Conservation (phyloP, 2,329 filamentous ascomycete species). For the Harringtonia aguacate region DNA sequence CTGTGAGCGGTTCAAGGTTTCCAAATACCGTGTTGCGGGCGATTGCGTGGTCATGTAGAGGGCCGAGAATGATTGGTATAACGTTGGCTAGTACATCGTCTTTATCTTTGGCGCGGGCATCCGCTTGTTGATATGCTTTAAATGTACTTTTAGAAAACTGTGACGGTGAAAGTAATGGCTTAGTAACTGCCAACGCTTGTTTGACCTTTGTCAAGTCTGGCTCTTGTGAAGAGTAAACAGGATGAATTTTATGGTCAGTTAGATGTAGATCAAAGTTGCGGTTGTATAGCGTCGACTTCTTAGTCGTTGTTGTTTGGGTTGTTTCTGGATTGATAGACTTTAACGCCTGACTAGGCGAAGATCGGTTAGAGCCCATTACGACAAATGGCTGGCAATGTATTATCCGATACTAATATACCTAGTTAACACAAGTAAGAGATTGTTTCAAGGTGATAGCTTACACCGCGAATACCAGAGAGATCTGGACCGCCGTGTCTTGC, state of each 20-base stretch:
- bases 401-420: slow-evolving; percentile 1
- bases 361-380: slow-evolving; percentile 9
- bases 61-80: slow-evolving; percentile 20
- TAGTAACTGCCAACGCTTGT: slow-evolving; percentile 15
- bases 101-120: slow-evolving; percentile 21
- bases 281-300: slow-evolving; percentile 19
- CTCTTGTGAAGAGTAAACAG: slow-evolving; percentile 15
- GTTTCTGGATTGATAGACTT: slow-evolving; percentile 11
- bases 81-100: slow-evolving; percentile 20
- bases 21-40: slow-evolving; percentile 19
- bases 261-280: slow-evolving; percentile 25
- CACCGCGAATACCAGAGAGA: slow-evolving; percentile 14
- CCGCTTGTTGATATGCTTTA: slow-evolving; percentile 17
- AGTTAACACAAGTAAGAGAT: background rate
- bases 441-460: slow-evolving; percentile 8
- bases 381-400: background rate
- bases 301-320: slow-evolving; percentile 15
- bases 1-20: slow-evolving; percentile 25
- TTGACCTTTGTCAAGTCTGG: slow-evolving; percentile 22
- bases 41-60: slow-evolving; percentile 14
- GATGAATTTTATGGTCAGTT: slow-evolving; percentile 22
- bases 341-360: slow-evolving; percentile 7
- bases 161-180: slow-evolving; percentile 25
- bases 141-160: slow-evolving; percentile 20
- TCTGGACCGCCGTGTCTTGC: slow-evolving; percentile 17